Base-by-base conservation (phyloP, 2,329 filamentous ascomycete genomes). In the Xylaria hypoxylon region DNA sequence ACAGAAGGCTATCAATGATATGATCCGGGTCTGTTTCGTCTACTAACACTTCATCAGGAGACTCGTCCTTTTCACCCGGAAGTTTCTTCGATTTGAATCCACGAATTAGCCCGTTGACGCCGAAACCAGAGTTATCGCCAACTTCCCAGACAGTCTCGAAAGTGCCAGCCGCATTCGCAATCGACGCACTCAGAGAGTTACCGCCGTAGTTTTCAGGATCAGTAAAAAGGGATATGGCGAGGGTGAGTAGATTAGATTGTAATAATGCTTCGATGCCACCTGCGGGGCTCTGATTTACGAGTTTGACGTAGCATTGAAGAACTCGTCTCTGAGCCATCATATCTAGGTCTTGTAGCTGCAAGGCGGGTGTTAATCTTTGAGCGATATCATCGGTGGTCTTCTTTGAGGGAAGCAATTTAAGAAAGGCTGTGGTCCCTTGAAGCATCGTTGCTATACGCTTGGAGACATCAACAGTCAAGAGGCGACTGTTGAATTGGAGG, bases 91-190 rank as follows among this genome's bases (percentile, higher is more conserved):
- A 84, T 59, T 90, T 87, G 76, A 96, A 94, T 0, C 93, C 92
- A 24, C 88, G 86, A 1, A 97, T 89, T 24, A 98, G 82, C 1
- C 94, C 93, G 10, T 93, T 97, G 17, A 99, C 90, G 2, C 96
- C 96, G 78, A 97, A 98, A 0, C 94, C 95, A 73, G 90, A 94
- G 75, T 98, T 98, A 77, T 99, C 96, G 8, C 90, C 92, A 6
- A 97, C 88, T 69, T 98, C 95, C 96, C 96, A 99, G 44, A 99
- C 88, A 0, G 90, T 94, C 74, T 99, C 96, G 74, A 98, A 97
- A 2, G 89, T 92, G 5, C 92, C 93, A 1, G 94, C 92, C 17
- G 94, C 92, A 71, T 91, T 96, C 19, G 95, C 95, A 74, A 99
- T 97, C 0, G 94, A 93, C 15, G 93, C 92, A 74, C 95, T 97